Percentiles rank a stretch among this genome's conserved stretches.
Evolutionary conservation across 805 yeast species (phyloP).

Genomic region (Lachancea lanzarotensis): DNA sequence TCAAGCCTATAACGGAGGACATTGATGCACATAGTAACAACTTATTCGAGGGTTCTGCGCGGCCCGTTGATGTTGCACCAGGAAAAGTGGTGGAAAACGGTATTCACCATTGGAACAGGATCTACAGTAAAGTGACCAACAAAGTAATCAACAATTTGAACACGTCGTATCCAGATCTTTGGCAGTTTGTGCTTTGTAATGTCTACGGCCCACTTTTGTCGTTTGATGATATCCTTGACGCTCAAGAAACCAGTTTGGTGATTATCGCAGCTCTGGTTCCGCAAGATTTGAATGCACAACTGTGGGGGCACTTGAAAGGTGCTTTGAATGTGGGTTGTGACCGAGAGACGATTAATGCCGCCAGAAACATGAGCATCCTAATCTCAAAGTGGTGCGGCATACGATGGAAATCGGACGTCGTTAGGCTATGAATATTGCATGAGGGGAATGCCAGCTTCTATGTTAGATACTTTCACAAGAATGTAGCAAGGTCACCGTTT

Average conservation of each 20-base stretch:
- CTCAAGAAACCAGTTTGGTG: constrained; percentile 68
- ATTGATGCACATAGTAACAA: constrained; percentile 2
- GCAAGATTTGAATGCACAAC: constrained; percentile 88
- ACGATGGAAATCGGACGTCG: constrained; percentile 42
- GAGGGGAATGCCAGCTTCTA: too few species aligned
- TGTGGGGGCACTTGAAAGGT: constrained; percentile 85
- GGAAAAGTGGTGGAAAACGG: constrained; percentile 36
- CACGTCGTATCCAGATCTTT: constrained; percentile 78
- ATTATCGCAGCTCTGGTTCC: constrained; percentile 79
- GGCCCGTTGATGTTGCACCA: not conserved
- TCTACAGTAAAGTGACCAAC: constrained; percentile 67
- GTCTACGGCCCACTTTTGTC: constrained; percentile 78
- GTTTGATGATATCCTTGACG: constrained; percentile 51
- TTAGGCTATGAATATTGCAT: constrained; percentile 18
- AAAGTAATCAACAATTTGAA: constrained; percentile 63
- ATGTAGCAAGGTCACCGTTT: too few species aligned
- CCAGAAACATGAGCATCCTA: constrained; percentile 55
- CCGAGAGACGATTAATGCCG: constrained; percentile 51
- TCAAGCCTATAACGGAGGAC: constrained; percentile 1
- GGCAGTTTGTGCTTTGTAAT: constrained; percentile 62
- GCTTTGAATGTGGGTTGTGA: constrained; percentile 76
- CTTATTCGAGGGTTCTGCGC: constrained; percentile 2
- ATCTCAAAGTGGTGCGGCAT: constrained; percentile 72
- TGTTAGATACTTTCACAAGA: too few species aligned
- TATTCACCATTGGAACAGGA: constrained; percentile 57